Evolutionary conservation across 768 basidiomycete species (phyloP).

Genomic region (Lactarius hatsudake): DNA sequence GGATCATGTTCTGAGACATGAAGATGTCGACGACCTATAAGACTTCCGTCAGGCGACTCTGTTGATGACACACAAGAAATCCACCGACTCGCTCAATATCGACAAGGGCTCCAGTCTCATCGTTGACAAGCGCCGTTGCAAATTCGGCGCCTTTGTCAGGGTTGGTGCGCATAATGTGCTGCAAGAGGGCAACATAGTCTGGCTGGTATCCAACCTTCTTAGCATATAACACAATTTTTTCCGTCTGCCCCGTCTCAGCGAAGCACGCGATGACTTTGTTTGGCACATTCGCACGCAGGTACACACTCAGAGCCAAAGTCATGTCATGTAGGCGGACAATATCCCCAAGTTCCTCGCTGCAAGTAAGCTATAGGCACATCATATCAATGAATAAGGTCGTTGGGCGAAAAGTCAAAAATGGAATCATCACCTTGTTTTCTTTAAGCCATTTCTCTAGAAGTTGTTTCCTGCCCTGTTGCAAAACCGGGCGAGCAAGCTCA

Average conservation of each 20-base stretch:
- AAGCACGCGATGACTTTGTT: conserved; percentile 99
- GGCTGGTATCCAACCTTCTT: conserved; percentile 96
- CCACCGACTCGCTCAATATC: conserved; percentile 81
- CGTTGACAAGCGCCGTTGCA: conserved; percentile 90
- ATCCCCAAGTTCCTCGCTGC: conserved; percentile 97
- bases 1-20: conserved; percentile 99
- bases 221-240: conserved; percentile 96
- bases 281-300: conserved; percentile 94
- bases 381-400: conserved; percentile 1
- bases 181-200: conserved; percentile 87
- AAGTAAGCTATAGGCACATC: conserved; percentile 69
- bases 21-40: conserved; percentile 94
- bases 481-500: conserved; percentile 92
- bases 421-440: conserved; percentile 82
- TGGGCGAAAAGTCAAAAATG: background rate
- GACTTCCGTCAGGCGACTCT: conserved; percentile 9
- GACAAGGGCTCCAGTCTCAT: conserved; percentile 88
- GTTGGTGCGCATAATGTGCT: conserved; percentile 94
- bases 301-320: conserved; percentile 96
- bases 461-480: conserved; percentile 95
- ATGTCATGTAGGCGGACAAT: conserved; percentile 93
- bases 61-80: background rate
- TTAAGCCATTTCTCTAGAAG: conserved; percentile 99
- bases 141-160: conserved; percentile 99
- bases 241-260: conserved; percentile 96